These are phyloP conservation scores for Kwoniella bestiolae DNA, from an alignment of 768 basidiomycete genomes.

Conservation along the genomic window DNA sequence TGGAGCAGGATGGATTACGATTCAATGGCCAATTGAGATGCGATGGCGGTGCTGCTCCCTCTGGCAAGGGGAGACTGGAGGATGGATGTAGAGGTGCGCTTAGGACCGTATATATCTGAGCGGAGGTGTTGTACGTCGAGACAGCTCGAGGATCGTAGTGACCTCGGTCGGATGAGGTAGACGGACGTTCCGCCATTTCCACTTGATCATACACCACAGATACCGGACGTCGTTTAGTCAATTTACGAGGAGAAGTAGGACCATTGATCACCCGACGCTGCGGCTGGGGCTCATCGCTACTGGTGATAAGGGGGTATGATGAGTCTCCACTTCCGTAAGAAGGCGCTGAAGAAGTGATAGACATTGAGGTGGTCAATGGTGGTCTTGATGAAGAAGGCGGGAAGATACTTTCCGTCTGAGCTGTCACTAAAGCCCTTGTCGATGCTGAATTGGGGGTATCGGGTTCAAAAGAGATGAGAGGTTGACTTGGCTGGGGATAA, in stretches of 20 bases:
- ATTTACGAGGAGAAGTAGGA: slow-evolving; percentile 8
- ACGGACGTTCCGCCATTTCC: slow-evolving; percentile 4
- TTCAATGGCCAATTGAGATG: slow-evolving; percentile 14
- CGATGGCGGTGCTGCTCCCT: slow-evolving; percentile 9
- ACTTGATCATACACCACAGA: slow-evolving; percentile 4
- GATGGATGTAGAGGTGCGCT: slow-evolving; percentile 1
- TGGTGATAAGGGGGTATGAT: not conserved
- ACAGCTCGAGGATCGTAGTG: not conserved
- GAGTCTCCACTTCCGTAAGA: slow-evolving; percentile 3
- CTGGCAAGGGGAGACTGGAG: slow-evolving; percentile 1
- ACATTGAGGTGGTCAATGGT: not conserved
- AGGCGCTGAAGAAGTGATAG: not conserved
- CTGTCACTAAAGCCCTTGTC: too few species aligned
- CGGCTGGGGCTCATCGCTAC: not conserved
- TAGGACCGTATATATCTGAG: not conserved
- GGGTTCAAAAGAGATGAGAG: not conserved
- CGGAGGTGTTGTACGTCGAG: not conserved
- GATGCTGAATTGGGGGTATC: not conserved
- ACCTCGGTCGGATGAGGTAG: not conserved
- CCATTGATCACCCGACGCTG: not conserved
- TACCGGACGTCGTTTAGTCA: slow-evolving; percentile 13
- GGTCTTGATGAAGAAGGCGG: not conserved
- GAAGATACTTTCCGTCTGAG: not conserved
- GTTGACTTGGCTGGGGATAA: slow-evolving; percentile 1
- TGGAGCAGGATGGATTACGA: slow-evolving; percentile 16